Conservation (phyloP, 768 basidiomycete genomes). For the Leccinum olivaceopallidum region DNA sequence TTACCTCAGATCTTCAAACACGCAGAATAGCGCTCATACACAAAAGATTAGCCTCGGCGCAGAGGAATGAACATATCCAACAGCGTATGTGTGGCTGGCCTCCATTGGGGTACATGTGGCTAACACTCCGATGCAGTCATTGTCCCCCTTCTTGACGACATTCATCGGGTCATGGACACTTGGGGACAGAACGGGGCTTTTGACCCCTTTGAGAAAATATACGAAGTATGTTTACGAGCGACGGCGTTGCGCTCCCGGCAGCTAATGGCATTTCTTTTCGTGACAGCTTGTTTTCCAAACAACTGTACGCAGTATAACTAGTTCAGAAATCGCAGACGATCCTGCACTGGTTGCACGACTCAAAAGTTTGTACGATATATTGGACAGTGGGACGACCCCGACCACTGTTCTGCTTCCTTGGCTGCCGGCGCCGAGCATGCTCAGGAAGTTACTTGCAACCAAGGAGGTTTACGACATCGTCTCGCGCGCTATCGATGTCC, state of each 20-base stretch:
- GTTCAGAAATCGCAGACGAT: slow-evolving; percentile 70
- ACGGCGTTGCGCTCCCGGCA: not conserved
- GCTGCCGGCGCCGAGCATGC: slow-evolving; percentile 73
- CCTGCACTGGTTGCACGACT: slow-evolving; percentile 59
- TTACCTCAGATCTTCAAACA: slow-evolving; percentile 69
- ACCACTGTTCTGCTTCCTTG: slow-evolving; percentile 73
- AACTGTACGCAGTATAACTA: slow-evolving; percentile 66
- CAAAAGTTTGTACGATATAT: slow-evolving; percentile 61
- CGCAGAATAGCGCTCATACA: slow-evolving; percentile 65
- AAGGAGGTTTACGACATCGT: slow-evolving; percentile 77
- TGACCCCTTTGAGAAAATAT: slow-evolving; percentile 72
- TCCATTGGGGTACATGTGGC: slow-evolving; percentile 3
- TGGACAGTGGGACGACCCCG: slow-evolving; percentile 73
- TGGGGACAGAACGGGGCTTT: slow-evolving; percentile 68
- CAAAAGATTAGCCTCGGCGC: slow-evolving; percentile 65
- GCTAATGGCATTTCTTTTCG: not conserved
- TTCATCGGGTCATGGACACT: slow-evolving; percentile 54
- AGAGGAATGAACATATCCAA: slow-evolving; percentile 60
- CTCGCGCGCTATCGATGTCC: slow-evolving; percentile 51
- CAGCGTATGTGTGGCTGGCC: slow-evolving; percentile 47
- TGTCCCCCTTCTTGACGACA: slow-evolving; percentile 64
- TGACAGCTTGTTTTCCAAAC: slow-evolving; percentile 69
- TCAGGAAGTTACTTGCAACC: slow-evolving; percentile 69
- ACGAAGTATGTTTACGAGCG: slow-evolving; percentile 48
- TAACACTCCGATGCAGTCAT: slow-evolving; percentile 50